Evolutionary conservation across 2,329 filamentous ascomycete species (phyloP).

Genomic region (Exophiala sideris): DNA sequence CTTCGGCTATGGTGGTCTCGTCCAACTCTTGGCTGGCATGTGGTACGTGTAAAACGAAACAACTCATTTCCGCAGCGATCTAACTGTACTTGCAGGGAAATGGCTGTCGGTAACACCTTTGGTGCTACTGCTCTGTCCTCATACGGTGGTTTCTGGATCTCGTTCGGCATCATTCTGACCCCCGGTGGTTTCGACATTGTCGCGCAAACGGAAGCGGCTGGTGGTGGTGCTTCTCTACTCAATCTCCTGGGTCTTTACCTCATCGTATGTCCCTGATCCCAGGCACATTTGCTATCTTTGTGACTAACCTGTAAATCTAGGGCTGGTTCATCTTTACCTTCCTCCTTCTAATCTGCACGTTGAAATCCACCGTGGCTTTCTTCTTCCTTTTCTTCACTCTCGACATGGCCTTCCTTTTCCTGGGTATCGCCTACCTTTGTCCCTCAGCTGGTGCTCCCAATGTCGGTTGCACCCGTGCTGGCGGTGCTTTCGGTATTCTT

Average conservation of each 20-base stretch:
- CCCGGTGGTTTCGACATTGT: constrained; percentile 63
- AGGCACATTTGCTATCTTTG: not conserved
- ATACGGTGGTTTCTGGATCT: constrained; percentile 81
- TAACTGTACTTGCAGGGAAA: constrained; percentile 58
- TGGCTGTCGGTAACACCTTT: constrained; percentile 84
- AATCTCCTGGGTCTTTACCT: constrained; percentile 72
- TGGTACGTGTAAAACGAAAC: constrained; percentile 56
- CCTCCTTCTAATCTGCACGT: constrained; percentile 68
- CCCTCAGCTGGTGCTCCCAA: constrained; percentile 41
- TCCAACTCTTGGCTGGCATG: constrained; percentile 80
- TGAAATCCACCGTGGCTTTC: constrained; percentile 75
- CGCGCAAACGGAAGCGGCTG: constrained; percentile 39
- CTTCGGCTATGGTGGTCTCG: constrained; percentile 72
- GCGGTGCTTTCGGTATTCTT: constrained; percentile 75
- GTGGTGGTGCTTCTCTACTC: constrained; percentile 43
- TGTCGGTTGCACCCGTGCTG: constrained; percentile 60
- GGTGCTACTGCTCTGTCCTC: constrained; percentile 77
- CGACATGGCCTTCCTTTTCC: constrained; percentile 70
- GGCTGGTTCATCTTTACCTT: constrained; percentile 85
- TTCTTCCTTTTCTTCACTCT: constrained; percentile 74
- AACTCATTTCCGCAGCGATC: not conserved
- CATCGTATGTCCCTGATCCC: constrained; percentile 44
- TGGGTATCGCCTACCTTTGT: constrained; percentile 63
- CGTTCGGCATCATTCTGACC: constrained; percentile 68
- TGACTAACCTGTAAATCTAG: constrained; percentile 30